A percentile compares a stretch with the other conserved stretches of the same genome.
Evolutionary conservation across 2,329 filamentous ascomycete genomes (phyloP).

Genomic region (Kalmusia sp.): DNA sequence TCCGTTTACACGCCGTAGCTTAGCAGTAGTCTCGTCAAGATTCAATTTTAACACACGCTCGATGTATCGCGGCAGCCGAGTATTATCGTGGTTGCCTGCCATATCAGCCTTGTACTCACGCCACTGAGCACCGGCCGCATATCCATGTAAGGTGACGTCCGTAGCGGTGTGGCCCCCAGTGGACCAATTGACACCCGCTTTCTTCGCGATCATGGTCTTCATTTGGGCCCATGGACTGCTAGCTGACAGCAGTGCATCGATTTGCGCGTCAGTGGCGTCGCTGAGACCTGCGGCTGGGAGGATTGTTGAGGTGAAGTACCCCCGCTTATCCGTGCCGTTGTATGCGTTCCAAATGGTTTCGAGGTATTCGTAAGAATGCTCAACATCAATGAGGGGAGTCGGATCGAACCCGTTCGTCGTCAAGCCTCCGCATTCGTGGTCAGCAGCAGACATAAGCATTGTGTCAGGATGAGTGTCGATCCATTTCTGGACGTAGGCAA

Average conservation of each 20-base stretch:
- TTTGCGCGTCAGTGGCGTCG: conserved; percentile 28
- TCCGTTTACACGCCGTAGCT: conserved; percentile 15
- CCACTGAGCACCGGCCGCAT: conserved; percentile 26
- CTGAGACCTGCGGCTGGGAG: conserved; percentile 41
- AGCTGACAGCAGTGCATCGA: conserved; percentile 36
- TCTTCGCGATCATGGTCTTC: conserved; percentile 35
- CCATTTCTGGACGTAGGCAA: conserved; percentile 48
- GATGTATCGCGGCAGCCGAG: conserved; percentile 27
- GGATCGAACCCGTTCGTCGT: conserved; percentile 50
- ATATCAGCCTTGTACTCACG: not conserved
- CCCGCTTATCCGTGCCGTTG: conserved; percentile 38
- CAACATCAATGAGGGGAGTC: conserved; percentile 35
- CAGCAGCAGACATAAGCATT: conserved; percentile 49
- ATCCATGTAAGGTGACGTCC: conserved; percentile 48
- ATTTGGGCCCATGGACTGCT: conserved; percentile 35
- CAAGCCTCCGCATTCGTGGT: conserved; percentile 52
- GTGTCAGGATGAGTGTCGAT: conserved; percentile 50
- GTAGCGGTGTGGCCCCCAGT: conserved; percentile 48
- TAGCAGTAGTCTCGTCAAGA: conserved; percentile 26
- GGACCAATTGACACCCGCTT: conserved; percentile 45
- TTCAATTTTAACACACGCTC: conserved; percentile 24
- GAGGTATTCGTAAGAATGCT: conserved; percentile 42
- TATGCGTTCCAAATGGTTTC: conserved; percentile 33
- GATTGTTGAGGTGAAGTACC: conserved; percentile 30
- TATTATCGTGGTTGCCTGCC: conserved; percentile 33